Evolutionary conservation across 2,329 filamentous ascomycete species (phyloP).

Genomic region (Aspergillus arachidicola): DNA sequence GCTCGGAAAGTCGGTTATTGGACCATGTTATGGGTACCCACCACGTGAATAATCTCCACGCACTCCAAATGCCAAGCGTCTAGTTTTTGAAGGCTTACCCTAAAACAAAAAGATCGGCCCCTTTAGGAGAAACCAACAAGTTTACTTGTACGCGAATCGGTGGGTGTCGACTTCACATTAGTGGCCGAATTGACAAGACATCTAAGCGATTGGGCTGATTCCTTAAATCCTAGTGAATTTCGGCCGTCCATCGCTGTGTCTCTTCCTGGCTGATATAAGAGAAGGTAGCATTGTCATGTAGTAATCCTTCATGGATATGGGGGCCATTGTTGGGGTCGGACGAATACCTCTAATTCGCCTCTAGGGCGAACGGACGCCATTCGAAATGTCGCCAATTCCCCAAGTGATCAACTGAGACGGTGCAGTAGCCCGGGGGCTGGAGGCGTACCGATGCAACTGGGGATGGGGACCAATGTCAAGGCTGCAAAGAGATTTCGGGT

Average conservation of each 20-base stretch:
- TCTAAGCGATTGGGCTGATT: neutral
- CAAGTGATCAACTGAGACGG: neutral
- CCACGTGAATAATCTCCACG: slow-evolving; percentile 3
- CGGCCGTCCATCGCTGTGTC: neutral
- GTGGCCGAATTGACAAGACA: neutral
- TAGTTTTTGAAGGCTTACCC: neutral
- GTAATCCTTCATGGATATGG: neutral
- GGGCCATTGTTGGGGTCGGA: slow-evolving; percentile 5
- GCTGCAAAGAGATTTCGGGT: neutral
- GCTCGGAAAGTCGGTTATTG: neutral
- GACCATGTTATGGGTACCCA: neutral
- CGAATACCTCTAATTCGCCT: neutral
- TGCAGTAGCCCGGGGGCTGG: slow-evolving; percentile 2
- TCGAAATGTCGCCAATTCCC: neutral
- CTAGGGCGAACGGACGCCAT: slow-evolving; percentile 1
- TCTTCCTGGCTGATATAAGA: neutral
- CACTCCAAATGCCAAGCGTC: neutral
- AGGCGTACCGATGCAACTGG: slow-evolving; percentile 10
- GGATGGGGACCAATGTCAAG: neutral
- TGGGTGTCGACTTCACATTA: neutral
- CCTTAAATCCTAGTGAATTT: too few relatives aligned
- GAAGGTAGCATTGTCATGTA: slow-evolving; percentile 1
- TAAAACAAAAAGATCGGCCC: neutral
- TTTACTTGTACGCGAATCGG: neutral
- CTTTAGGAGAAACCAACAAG: slow-evolving; percentile 1